A percentile compares a stretch with the other conserved stretches of the same genome.
These are phyloP conservation scores for Intubia oerlemansii DNA, from an alignment of 2,329 filamentous ascomycete genomes.

Conservation along the genomic window DNA sequence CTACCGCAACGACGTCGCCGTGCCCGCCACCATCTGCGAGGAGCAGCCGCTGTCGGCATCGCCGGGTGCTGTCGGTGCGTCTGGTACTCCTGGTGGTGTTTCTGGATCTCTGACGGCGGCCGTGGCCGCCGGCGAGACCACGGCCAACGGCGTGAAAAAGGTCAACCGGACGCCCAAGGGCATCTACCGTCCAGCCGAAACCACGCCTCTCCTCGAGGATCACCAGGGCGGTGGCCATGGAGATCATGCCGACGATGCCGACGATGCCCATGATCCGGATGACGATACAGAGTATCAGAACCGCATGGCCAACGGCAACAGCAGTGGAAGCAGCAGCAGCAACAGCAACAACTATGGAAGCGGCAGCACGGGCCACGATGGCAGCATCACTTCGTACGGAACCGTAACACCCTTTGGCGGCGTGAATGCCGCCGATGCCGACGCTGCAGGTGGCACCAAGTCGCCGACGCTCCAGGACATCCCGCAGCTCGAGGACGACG, in stretches of 20 bases:
- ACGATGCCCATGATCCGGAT: conserved; percentile 20
- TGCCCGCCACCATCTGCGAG: conserved; percentile 59
- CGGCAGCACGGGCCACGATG: neutral
- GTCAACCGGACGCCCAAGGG: conserved; percentile 68
- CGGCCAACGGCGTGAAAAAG: conserved; percentile 17
- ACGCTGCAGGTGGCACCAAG: conserved; percentile 18
- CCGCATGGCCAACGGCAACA: no score
- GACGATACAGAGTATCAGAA: conserved; percentile 17
- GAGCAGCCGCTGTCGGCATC: conserved; percentile 21
- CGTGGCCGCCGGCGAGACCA: conserved; percentile 9
- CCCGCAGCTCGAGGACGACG: conserved; percentile 47
- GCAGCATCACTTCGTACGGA: conserved; percentile 1
- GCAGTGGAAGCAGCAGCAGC: neutral
- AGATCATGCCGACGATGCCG: conserved; percentile 23
- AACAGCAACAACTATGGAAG: neutral
- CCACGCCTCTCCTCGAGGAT: conserved; percentile 37
- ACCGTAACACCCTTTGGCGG: no score
- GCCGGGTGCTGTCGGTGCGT: conserved; percentile 11
- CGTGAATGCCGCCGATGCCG: no score
- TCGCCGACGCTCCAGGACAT: conserved; percentile 25
- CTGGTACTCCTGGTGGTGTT: no score
- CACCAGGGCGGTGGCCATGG: no score
- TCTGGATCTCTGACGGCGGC: neutral
- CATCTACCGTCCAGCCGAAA: conserved; percentile 58
- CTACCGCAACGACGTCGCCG: conserved; percentile 28